Base-by-base conservation (phyloP, 768 basidiomycete species). In the Xerocomus potaroensis region DNA sequence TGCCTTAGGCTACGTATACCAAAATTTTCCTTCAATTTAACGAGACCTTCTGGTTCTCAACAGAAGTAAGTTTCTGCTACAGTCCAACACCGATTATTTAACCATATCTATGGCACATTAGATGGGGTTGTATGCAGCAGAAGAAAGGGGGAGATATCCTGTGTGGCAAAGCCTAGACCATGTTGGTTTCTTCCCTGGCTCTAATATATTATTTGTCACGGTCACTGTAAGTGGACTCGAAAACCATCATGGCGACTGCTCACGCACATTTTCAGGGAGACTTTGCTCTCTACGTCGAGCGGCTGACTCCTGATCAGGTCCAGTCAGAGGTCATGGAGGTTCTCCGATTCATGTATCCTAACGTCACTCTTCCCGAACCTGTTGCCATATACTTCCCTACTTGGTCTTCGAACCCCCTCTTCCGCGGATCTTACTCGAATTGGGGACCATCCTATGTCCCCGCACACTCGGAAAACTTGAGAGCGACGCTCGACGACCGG, bases 141-240 rank as follows among this genome's bases (percentile, higher is more conserved):
- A 64, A 15, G 70, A 79, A 47, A 73, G 82, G 18, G 83, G 83
- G 6, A 69, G 72, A 26, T 85, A 83, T 62, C 79, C 81, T 0
- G 74, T 84, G 6, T 84, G 83, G 83, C 83, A 84, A 55, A 78
- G 72, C 54, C 58, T 84, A 36, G 83, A 85, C 57, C 72, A 79
- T 44, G 50, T 64, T 1, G 68, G 71, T 37, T 85, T 83, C 60
- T 70, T 83, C 44, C 80, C 78, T 14, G 81, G 77, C 5, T 83
- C 79, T 4, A 75, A 78, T 11, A 72, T 85, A 1, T 35, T 64
- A 18, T 56, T 58, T 32, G 62, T 58, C 21, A 65, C 61, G 0
- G 62, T 65, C 0, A 65, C 63, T 0, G 61, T 65, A 35, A 34
- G 61, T 41, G 10, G 8, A 23, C 31, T 27, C 7, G 4, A 7